Evolutionary conservation across 768 basidiomycete species (phyloP).

Genomic region (Pleurotus djamor): DNA sequence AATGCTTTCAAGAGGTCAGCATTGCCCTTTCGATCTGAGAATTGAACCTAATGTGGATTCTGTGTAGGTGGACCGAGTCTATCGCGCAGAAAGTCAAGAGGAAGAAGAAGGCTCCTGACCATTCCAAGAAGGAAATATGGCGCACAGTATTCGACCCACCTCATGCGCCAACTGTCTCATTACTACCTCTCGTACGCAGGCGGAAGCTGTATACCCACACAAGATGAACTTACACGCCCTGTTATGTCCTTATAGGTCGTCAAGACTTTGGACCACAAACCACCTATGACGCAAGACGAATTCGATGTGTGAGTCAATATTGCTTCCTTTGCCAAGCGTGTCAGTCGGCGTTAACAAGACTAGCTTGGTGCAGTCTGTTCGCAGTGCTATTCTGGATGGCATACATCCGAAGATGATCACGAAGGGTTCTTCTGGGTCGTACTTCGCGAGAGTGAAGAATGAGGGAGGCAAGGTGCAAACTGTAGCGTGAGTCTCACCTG

Average conservation of each 20-base stretch:
- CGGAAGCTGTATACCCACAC: not conserved
- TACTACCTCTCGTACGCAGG: conserved; percentile 32
- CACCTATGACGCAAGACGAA: conserved; percentile 70
- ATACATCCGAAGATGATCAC: conserved; percentile 90
- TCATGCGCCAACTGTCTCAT: conserved; percentile 26
- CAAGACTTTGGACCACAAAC: conserved; percentile 81
- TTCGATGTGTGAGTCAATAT: conserved; percentile 61
- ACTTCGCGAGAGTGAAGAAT: conserved; percentile 85
- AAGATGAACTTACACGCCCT: not conserved
- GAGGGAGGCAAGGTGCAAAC: conserved; percentile 70
- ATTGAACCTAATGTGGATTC: conserved; percentile 1
- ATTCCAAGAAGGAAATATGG: conserved; percentile 72
- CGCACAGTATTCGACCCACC: conserved; percentile 79
- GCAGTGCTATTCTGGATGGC: conserved; percentile 68
- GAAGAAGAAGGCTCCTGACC: conserved; percentile 64
- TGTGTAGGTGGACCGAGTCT: conserved; percentile 75
- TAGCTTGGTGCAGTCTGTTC: conserved; percentile 65
- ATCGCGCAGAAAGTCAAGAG: conserved; percentile 84
- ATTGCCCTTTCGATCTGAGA: not conserved
- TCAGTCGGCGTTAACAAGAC: conserved; percentile 5
- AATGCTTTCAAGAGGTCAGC: conserved; percentile 77
- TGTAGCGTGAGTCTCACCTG: conserved; percentile 60
- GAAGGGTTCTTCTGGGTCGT: conserved; percentile 88
- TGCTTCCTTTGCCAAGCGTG: not conserved
- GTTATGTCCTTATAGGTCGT: conserved; percentile 29